These are phyloP conservation scores for Claviceps humidiphila DNA, from an alignment of 2,329 filamentous ascomycete species.

Conservation along the genomic window DNA sequence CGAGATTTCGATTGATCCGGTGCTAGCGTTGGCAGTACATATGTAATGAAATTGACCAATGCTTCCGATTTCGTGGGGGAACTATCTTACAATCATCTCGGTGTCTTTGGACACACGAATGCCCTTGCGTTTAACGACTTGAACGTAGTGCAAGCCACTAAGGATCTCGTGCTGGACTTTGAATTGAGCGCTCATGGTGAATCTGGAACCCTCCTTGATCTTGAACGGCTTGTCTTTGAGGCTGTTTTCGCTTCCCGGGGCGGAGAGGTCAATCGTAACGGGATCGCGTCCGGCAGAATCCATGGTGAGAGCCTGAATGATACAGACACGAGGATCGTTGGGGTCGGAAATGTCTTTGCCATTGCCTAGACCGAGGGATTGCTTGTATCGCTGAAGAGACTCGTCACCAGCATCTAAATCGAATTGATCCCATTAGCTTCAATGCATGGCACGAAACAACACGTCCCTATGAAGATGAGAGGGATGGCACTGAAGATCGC, in stretches of 20 bases:
- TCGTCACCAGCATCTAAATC: slow-evolving; percentile 59
- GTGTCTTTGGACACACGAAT: slow-evolving; percentile 83
- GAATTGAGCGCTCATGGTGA: slow-evolving; percentile 90
- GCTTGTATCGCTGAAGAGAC: slow-evolving; percentile 93
- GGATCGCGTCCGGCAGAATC: slow-evolving; percentile 70
- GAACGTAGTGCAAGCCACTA: slow-evolving; percentile 88
- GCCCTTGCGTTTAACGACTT: slow-evolving; percentile 82
- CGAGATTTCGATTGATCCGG: too few species aligned
- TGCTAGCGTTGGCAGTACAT: too few species aligned
- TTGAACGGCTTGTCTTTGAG: slow-evolving; percentile 90
- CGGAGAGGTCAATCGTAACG: slow-evolving; percentile 77
- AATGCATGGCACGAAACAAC: not conserved
- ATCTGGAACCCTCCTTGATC: slow-evolving; percentile 90
- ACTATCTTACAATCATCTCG: slow-evolving; percentile 71
- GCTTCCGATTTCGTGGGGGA: too few species aligned
- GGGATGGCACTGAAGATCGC: not conserved
- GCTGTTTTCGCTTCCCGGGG: slow-evolving; percentile 56
- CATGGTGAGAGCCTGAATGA: slow-evolving; percentile 84
- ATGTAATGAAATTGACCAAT: too few species aligned
- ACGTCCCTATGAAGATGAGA: too few species aligned
- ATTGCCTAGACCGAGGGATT: slow-evolving; percentile 76
- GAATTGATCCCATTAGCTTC: not conserved
- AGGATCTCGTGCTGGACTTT: slow-evolving; percentile 95
- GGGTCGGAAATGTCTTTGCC: slow-evolving; percentile 61
- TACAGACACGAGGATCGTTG: slow-evolving; percentile 77